A percentile compares a stretch with the other conserved stretches of the same genome.
phyloP scores from a whole-genome alignment of 2,329 filamentous ascomycete species.

The Fusarium lateritium region DNA sequence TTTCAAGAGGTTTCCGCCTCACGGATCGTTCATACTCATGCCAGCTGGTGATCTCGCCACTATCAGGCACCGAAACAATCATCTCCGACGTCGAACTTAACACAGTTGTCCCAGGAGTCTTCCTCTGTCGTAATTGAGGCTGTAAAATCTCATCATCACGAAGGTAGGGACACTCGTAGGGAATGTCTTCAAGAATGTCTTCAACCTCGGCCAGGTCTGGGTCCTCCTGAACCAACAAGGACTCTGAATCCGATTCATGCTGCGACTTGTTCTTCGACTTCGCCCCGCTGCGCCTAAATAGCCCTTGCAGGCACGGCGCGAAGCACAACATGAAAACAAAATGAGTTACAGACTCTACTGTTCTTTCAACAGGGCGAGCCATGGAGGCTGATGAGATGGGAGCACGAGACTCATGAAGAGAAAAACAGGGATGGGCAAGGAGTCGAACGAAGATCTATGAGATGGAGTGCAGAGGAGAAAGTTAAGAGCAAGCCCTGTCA shows the following conservation, averaged over 20 bases:
- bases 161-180: not conserved
- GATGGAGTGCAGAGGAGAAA: too few relatives aligned
- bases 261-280: not conserved
- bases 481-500: too few relatives aligned
- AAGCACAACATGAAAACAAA: too few relatives aligned
- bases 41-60: not conserved
- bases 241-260: not conserved
- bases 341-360: too few relatives aligned
- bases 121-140: not conserved
- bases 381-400: too few relatives aligned
- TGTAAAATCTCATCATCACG: not conserved
- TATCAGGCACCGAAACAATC: not conserved
- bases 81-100: not conserved
- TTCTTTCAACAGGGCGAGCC: too few relatives aligned
- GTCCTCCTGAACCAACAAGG: not conserved
- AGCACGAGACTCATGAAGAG: too few relatives aligned
- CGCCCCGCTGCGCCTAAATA: not conserved
- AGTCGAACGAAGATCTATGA: too few relatives aligned
- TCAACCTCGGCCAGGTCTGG: not conserved
- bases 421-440: too few relatives aligned
- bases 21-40: not conserved
- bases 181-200: not conserved
- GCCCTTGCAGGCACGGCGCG: not conserved
- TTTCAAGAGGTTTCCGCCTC: not conserved
- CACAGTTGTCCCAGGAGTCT: not conserved